Evolutionary conservation across 1,284 basidiomycete genomes (phyloP), one percentile per base, ranked within the genome.

Genomic region (Filobasidium uniguttulatum): DNA sequence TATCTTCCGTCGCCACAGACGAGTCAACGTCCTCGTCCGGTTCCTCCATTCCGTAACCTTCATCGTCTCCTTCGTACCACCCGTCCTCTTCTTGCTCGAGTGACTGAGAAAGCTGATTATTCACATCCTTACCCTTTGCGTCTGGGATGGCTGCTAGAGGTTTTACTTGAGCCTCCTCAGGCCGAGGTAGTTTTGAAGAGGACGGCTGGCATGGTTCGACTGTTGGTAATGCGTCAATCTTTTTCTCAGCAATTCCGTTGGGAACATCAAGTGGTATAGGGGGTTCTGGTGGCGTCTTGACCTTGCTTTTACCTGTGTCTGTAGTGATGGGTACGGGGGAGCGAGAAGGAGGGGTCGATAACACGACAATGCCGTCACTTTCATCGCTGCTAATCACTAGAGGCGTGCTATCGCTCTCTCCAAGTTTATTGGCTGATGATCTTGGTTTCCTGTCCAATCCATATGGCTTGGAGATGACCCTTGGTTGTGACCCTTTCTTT

Each of bases 41-140:
- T n/a, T 34, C 22, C n/a, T 66, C 66, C 65, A 68, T 65, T 0
- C 65, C 66, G 62, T 67, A 67, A 1, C 64, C 65, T 52, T 67
- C 65, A 44, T 67, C 65, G 43, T 63, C 59, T 10, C 60, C 63
- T 49, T 66, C 66, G 37, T 62, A 60, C 63, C 65, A 65, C n/a
- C 60, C 47, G 20, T 46, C 63, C 52, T 55, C 50, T 48, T 48
- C 51, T 17, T 47, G 46, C 19, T 40, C 51, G n/a, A 52, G 29
- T 1, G 50, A 45, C 43, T 52, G 50, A 26, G 40, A 43, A 7
- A 43, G 19, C 26, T 43, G 12, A 23, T 43, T 43, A 26, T 43
- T n/a, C n/a, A n/a, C n/a, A n/a, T n/a, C n/a, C n/a, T n/a, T n/a
- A n/a, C n/a, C n/a, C n/a, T n/a, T n/a, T n/a, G n/a, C n/a, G n/a